These are phyloP conservation scores for Narthecium ossifragum DNA, from an alignment of 106 monocot genomes.

Conservation along the genomic window DNA sequence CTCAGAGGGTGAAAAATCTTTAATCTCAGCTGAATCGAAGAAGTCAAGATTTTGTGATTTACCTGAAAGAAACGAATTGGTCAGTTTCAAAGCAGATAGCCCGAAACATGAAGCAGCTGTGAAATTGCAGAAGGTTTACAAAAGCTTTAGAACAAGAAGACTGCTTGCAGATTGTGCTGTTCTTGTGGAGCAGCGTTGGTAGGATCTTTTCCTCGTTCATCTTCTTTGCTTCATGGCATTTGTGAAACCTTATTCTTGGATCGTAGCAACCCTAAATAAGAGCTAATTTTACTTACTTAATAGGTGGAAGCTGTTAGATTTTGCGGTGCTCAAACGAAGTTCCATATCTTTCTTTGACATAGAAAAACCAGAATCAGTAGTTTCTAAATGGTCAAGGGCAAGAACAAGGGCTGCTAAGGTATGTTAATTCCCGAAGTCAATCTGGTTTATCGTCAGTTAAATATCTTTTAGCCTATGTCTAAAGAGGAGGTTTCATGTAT, in stretches of 20 bases:
- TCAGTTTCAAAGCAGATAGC: conserved; percentile 1
- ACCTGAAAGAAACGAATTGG: conserved; percentile 9
- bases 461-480: too few species aligned
- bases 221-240: too few species aligned
- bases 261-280: too few species aligned
- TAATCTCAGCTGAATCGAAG: too few species aligned
- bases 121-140: conserved; percentile 89
- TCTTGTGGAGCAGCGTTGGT: conserved; percentile 87
- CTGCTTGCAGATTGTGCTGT: conserved; percentile 89
- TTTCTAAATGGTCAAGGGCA: conserved; percentile 84
- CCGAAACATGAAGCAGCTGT: conserved; percentile 65
- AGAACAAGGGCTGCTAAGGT: conserved; percentile 89
- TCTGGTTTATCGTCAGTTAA: too few species aligned
- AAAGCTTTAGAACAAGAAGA: conserved; percentile 78
- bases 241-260: too few species aligned
- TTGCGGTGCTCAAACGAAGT: conserved; percentile 78
- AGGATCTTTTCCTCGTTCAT: too few species aligned
- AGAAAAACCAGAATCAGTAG: conserved; percentile 65
- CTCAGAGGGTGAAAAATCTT: not conserved
- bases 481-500: too few species aligned
- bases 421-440: too few species aligned
- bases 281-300: not conserved
- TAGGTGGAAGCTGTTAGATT: conserved; percentile 97
- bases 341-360: conserved; percentile 90
- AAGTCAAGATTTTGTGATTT: conserved; percentile 12